Base-by-base conservation (phyloP, 805 yeast genomes). In the Wickerhamiella occidentalis region DNA sequence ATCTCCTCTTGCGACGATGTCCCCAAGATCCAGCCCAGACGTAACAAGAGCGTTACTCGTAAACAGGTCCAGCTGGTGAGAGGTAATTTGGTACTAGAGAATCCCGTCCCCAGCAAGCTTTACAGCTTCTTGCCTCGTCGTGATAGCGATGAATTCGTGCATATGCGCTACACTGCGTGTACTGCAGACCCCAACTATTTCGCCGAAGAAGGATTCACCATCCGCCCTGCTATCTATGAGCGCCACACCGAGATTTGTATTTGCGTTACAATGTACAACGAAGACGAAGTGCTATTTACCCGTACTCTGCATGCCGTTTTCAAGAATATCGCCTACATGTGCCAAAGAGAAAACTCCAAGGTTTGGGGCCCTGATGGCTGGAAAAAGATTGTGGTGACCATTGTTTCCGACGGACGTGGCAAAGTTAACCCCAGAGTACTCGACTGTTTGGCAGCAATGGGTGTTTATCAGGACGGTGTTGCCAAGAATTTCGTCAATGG, bases 291-390 rank as follows among this genome's bases (percentile, higher is more conserved):
- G 48, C 76, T 94, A 2, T 78, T 92, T 63, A 85, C 96, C 1
- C 78, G 97, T 67, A 94, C 98, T 0, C 72, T 92, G 75, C 95
- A 94, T 64, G 85, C 95, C 0, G 90, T 92, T 13, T 85, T 90
- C 85, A 83, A 79, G 59, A 92, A 94, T 65, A 77, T 92, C 51
- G 85, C 95, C 1, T 92, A 87, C 60, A 70, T 92, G 47, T 78
- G 95, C 62, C 77, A 82, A 13, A 78, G 98, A 64, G 73, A 75
- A 49, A 82, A 79, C 63, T 83, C 95, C 36, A 72, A 82, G 46
- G 82, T 84, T 15, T 92, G 99, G 99, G 97, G 98, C 3, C 79
- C 80, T 56, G 94, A 88, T 52, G 83, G 95, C 22, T 92, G 99
- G 99, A 87, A 92, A 62, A 92, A 90, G 66, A 81, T 92, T 18